Conservation (phyloP, 805 yeast species). For the Barnettozyma pratensis region DNA sequence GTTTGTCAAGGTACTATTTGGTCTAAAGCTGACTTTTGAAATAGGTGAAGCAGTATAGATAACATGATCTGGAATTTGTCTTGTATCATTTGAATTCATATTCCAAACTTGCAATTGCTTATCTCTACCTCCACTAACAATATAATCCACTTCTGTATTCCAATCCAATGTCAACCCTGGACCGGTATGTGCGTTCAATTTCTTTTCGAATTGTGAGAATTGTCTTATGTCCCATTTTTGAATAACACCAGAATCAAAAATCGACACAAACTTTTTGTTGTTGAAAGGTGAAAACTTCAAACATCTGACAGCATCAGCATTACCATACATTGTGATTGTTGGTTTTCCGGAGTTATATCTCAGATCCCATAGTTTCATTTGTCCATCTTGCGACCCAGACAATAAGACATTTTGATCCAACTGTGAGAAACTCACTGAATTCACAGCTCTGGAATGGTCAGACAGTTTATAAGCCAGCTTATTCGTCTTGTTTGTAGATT, state of each 20-base stretch:
- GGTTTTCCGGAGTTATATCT: constrained; percentile 44
- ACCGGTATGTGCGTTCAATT: constrained; percentile 84
- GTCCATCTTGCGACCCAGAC: constrained; percentile 78
- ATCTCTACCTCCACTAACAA: constrained; percentile 92
- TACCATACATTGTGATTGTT: constrained; percentile 46
- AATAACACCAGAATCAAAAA: constrained; percentile 86
- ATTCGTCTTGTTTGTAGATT: constrained; percentile 25
- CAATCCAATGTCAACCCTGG: constrained; percentile 87
- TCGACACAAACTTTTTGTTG: constrained; percentile 61
- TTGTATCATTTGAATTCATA: constrained; percentile 33
- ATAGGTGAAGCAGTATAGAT: constrained; percentile 76
- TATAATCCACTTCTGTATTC: constrained; percentile 78
- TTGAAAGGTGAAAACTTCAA: constrained; percentile 49
- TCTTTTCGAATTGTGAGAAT: constrained; percentile 56
- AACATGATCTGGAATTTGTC: constrained; percentile 59
- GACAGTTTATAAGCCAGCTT: constrained; percentile 26
- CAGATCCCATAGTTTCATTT: constrained; percentile 72
- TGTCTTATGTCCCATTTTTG: constrained; percentile 81
- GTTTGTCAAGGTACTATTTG: constrained; percentile 29
- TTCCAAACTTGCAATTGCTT: constrained; percentile 77
- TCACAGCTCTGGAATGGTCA: constrained; percentile 44
- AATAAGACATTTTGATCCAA: constrained; percentile 33
- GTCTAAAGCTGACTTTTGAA: constrained; percentile 67
- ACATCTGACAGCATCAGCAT: constrained; percentile 66
- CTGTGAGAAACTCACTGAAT: constrained; percentile 38